A percentile compares a stretch with the other conserved stretches of the same genome.
Conservation (phyloP, 2,329 filamentous ascomycete species). For the Paraphoma chrysanthemicola region DNA sequence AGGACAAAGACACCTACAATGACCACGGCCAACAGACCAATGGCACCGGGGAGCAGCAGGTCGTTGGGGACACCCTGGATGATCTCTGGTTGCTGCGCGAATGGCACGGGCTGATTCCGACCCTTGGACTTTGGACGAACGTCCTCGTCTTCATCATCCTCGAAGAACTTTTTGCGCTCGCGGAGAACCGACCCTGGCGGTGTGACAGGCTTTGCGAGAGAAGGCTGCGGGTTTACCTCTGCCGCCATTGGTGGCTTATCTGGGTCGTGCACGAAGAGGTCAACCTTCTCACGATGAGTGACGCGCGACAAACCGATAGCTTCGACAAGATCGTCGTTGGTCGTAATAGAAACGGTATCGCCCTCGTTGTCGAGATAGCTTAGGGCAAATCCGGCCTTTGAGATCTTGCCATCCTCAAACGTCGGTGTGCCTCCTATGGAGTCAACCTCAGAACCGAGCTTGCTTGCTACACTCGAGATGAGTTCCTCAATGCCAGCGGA, state of each 20-base stretch:
- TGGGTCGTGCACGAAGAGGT: constrained; percentile 94
- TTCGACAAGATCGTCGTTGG: constrained; percentile 90
- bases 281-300: constrained; percentile 85
- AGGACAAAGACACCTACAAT: constrained; percentile 94
- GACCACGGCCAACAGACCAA: constrained; percentile 92
- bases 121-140: constrained; percentile 48
- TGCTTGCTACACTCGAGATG: constrained; percentile 77
- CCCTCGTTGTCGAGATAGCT: constrained; percentile 98
- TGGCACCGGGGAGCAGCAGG: constrained; percentile 87
- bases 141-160: constrained; percentile 65
- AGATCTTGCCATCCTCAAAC: constrained; percentile 80
- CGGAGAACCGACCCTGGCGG: constrained; percentile 60
- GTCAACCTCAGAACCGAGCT: constrained; percentile 84
- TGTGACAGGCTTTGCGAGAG: constrained; percentile 57
- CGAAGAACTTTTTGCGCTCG: constrained; percentile 56
- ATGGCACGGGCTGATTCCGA: constrained; percentile 53
- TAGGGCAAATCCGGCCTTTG: constrained; percentile 81
- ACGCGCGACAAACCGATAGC: constrained; percentile 84
- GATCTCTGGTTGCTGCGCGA: constrained; percentile 71
- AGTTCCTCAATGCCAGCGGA: constrained; percentile 82
- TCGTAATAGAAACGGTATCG: constrained; percentile 95
- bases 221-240: constrained; percentile 66
- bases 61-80: constrained; percentile 95
- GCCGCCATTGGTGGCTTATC: constrained; percentile 81
- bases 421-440: constrained; percentile 80